These are phyloP conservation scores for Annona squamosa DNA, from an alignment of 164 flowering plant species.

Conservation along the genomic window DNA sequence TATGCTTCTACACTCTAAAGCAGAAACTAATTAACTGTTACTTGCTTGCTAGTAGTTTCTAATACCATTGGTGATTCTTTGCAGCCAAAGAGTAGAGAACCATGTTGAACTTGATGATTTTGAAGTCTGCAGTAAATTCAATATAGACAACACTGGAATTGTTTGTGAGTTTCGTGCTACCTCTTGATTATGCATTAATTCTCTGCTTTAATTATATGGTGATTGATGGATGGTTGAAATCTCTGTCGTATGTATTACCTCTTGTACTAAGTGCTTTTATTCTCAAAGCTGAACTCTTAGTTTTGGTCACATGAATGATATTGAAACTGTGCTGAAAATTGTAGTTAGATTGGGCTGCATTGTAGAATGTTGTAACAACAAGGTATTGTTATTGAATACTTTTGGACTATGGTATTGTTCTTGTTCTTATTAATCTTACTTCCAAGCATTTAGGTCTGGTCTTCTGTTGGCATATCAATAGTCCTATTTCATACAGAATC, in stretches of 20 bases:
- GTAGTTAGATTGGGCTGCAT: background rate
- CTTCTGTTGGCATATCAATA: too few relatives aligned
- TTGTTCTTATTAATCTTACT: background rate
- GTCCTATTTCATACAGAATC: too few relatives aligned
- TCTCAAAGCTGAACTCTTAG: background rate
- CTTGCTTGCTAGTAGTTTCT: conserved; percentile 1
- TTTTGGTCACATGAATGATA: background rate
- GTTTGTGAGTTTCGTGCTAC: conserved; percentile 59
- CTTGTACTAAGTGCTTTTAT: background rate
- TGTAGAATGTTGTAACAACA: background rate
- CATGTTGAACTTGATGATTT: conserved; percentile 52
- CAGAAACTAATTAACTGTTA: background rate
- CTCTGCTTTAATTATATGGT: background rate
- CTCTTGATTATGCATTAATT: background rate
- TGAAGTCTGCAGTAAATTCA: conserved; percentile 50
- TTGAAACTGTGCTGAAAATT: background rate
- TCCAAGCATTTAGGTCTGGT: background rate
- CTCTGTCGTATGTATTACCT: background rate
- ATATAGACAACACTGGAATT: conserved; percentile 90
- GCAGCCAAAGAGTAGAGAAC: conserved; percentile 69
- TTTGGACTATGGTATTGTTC: background rate
- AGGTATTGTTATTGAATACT: too few relatives aligned
- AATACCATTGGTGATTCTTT: background rate
- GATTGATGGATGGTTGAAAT: background rate
- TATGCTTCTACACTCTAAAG: background rate